A percentile compares a stretch with the other conserved stretches of the same genome.
Evolutionary conservation across 352 stramenopile species (phyloP).

Genomic region (Albugo laibachii): DNA sequence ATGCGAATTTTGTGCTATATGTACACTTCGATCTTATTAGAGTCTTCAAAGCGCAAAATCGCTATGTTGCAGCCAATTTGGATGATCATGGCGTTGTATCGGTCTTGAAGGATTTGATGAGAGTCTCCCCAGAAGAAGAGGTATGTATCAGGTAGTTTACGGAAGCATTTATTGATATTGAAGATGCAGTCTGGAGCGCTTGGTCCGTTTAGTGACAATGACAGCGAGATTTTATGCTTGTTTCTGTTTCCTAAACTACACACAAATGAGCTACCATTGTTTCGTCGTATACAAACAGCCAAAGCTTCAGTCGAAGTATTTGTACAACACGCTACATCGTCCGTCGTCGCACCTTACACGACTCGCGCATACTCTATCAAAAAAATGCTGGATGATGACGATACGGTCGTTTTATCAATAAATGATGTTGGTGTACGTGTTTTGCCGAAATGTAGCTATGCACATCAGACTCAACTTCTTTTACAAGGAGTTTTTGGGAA

Average conservation of each 20-base stretch:
- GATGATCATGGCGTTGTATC: no score
- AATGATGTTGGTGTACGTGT: neutral
- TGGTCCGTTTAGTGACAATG: neutral
- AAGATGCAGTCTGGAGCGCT: no score
- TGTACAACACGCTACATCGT: slow-evolving; percentile 24
- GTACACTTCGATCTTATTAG: no score
- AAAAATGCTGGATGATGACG: slow-evolving; percentile 1
- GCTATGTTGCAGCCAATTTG: no score
- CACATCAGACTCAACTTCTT: slow-evolving; percentile 1
- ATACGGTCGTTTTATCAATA: neutral
- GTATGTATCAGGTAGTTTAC: no score
- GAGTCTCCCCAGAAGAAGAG: no score
- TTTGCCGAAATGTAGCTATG: neutral
- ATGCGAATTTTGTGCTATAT: no score
- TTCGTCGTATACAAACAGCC: slow-evolving; percentile 8
- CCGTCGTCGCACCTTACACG: slow-evolving; percentile 51
- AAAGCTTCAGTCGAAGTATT: slow-evolving; percentile 26
- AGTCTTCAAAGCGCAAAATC: no score
- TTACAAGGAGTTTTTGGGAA: slow-evolving; percentile 17
- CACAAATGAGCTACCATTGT: slow-evolving; percentile 20
- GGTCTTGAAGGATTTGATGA: no score
- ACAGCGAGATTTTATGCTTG: slow-evolving; percentile 31
- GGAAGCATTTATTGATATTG: no score
- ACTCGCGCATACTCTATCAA: slow-evolving; percentile 24
- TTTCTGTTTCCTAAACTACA: slow-evolving; percentile 25